Conservation (phyloP, 1,139 yeast species). For the Blastobotrys serpentis region DNA sequence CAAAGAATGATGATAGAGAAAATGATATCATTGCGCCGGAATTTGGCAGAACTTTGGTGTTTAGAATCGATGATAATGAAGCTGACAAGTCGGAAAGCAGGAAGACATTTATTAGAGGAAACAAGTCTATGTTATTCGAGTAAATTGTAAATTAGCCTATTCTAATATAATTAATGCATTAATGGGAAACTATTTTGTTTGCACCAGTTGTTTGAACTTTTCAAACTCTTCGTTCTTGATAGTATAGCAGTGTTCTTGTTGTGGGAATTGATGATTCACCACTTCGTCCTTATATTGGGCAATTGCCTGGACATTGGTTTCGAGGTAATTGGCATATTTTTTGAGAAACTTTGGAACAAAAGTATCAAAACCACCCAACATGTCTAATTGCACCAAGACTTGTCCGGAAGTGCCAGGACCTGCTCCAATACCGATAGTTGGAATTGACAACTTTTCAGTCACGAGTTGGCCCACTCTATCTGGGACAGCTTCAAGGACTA, state of each 20-base stretch:
- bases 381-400: constrained; percentile 82
- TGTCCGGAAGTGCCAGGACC: constrained; percentile 85
- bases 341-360: constrained; percentile 76
- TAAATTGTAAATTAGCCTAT: constrained; percentile 14
- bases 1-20: constrained; percentile 27
- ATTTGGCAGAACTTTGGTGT: constrained; percentile 52
- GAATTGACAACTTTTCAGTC: constrained; percentile 59
- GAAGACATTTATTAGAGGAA: constrained; percentile 32
- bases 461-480: constrained; percentile 64
- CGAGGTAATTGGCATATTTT: constrained; percentile 56
- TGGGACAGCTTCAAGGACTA: constrained; percentile 87
- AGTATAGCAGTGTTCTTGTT: constrained; percentile 64
- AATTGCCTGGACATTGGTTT: constrained; percentile 53
- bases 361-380: constrained; percentile 64
- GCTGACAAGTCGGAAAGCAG: constrained; percentile 16
- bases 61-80: constrained; percentile 34
- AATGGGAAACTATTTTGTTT: constrained; percentile 13
- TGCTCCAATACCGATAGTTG: constrained; percentile 96
- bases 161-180: background rate
- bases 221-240: constrained; percentile 65
- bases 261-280: constrained; percentile 55
- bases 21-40: constrained; percentile 51
- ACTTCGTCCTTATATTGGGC: constrained; percentile 60
- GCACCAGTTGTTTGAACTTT: constrained; percentile 42
- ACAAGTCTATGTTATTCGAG: constrained; percentile 33